Evolutionary conservation across 495 filamentous ascomycete genomes (phyloP).

Genomic region (Neurospora intermedia): DNA sequence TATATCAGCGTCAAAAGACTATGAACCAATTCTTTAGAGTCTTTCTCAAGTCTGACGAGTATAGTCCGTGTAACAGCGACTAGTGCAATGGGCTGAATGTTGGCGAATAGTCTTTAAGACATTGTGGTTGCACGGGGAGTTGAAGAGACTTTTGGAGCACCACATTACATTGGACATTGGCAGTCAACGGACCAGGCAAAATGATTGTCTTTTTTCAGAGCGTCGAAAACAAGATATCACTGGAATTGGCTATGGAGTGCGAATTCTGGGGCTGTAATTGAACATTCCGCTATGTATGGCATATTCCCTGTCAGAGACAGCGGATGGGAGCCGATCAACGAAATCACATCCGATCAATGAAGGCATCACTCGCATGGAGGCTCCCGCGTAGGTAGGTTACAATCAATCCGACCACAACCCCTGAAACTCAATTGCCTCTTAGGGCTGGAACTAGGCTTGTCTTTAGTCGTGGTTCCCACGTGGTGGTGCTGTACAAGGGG

Average conservation of each 20-base stretch:
- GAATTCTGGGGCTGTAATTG: too few relatives aligned
- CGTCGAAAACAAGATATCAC: background rate
- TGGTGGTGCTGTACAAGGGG: background rate
- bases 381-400: background rate
- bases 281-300: background rate
- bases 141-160: background rate
- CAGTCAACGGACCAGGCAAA: background rate
- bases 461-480: background rate
- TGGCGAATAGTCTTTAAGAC: background rate
- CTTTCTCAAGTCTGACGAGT: background rate
- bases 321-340: background rate
- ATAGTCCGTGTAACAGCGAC: background rate
- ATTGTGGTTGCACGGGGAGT: background rate
- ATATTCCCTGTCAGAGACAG: background rate
- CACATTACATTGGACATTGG: background rate
- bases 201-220: background rate
- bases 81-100: background rate
- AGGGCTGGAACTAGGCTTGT: background rate
- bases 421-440: background rate
- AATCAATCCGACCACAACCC: background rate
- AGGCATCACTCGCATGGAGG: background rate
- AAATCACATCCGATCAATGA: background rate
- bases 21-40: background rate
- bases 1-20: background rate
- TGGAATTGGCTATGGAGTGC: background rate